Conservation (phyloP, 2,329 filamentous ascomycete genomes). For the Coniochaeta ligniaria region DNA sequence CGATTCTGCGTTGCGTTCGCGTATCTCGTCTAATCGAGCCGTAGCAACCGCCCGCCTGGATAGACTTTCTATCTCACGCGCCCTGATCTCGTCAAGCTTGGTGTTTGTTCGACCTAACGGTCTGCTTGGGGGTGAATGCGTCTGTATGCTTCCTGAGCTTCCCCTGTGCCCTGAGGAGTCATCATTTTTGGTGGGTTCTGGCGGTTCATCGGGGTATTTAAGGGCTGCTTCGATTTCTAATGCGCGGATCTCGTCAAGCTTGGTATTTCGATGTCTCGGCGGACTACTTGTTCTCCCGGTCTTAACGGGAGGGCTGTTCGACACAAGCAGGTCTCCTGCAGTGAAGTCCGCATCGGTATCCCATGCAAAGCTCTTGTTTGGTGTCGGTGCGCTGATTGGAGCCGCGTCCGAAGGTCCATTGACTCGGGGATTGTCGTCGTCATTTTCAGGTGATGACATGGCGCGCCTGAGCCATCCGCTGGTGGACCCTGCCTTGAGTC, state of each 20-base stretch:
- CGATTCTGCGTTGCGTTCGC: conserved; percentile 37
- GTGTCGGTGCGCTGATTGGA: conserved; percentile 17
- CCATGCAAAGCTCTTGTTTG: conserved; percentile 48
- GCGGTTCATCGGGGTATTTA: conserved; percentile 11
- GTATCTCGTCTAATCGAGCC: conserved; percentile 44
- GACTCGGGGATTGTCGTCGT: conserved; percentile 8
- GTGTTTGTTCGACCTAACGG: conserved; percentile 24
- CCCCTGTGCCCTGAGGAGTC: background rate
- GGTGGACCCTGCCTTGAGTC: conserved; percentile 5
- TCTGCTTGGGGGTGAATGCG: conserved; percentile 3
- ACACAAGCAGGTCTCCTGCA: conserved; percentile 46
- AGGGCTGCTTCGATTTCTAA: conserved; percentile 14
- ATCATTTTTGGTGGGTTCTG: conserved; percentile 8
- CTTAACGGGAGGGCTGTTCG: conserved; percentile 46
- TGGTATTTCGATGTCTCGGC: conserved; percentile 27
- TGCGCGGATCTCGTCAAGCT: conserved; percentile 33
- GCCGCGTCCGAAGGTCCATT: conserved; percentile 12
- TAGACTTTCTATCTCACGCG: conserved; percentile 31
- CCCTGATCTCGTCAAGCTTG: conserved; percentile 41
- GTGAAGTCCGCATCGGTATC: conserved; percentile 52
- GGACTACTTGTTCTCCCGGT: conserved; percentile 26
- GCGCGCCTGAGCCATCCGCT: conserved; percentile 11
- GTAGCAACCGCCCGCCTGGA: conserved; percentile 40
- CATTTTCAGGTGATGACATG: conserved; percentile 11
- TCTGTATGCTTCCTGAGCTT: background rate